A percentile compares a stretch with the other conserved stretches of the same genome.
Conservation (phyloP, 129 eudicot genomes). For the Chrysanthemum lavandulifolium region DNA sequence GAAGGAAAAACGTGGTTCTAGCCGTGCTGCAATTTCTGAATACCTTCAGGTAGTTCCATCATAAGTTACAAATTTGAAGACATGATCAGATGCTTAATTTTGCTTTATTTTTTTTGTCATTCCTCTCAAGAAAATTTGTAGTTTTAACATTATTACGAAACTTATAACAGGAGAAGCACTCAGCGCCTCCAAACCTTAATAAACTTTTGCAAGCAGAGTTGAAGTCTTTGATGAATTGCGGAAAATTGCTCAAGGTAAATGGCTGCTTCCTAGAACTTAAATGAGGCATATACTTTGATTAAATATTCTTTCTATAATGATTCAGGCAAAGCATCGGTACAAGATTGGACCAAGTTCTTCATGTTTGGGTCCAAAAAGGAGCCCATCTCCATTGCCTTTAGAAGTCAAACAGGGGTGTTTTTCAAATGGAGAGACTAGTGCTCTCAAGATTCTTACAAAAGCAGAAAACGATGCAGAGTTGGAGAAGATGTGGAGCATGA, state of each 20-base stretch:
- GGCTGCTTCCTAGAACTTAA: background rate
- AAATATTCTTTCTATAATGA: conserved; percentile 4
- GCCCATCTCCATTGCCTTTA: conserved; percentile 23
- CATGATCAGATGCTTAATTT: background rate
- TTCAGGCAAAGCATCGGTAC: conserved; percentile 72
- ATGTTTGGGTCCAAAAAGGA: conserved; percentile 27
- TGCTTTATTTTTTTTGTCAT: too few species aligned
- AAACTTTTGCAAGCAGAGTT: conserved; percentile 52
- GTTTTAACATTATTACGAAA: background rate
- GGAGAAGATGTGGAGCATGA: conserved; percentile 71
- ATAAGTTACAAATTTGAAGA: conserved; percentile 11
- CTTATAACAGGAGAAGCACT: conserved; percentile 53
- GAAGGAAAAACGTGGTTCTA: conserved; percentile 74
- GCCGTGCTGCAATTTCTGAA: conserved; percentile 47
- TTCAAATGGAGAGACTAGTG: conserved; percentile 1
- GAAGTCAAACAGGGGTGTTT: conserved; percentile 33
- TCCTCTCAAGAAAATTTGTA: background rate
- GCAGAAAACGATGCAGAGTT: conserved; percentile 57
- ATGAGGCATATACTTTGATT: background rate
- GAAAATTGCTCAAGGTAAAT: conserved; percentile 67
- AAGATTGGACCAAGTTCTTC: conserved; percentile 48
- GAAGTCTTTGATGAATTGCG: conserved; percentile 54
- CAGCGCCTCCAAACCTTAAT: conserved; percentile 50
- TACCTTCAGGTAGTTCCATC: conserved; percentile 61
- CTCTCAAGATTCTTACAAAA: conserved; percentile 32